Evolutionary conservation across 306 rosid species (phyloP).

Genomic region (Mucuna pruriens): DNA sequence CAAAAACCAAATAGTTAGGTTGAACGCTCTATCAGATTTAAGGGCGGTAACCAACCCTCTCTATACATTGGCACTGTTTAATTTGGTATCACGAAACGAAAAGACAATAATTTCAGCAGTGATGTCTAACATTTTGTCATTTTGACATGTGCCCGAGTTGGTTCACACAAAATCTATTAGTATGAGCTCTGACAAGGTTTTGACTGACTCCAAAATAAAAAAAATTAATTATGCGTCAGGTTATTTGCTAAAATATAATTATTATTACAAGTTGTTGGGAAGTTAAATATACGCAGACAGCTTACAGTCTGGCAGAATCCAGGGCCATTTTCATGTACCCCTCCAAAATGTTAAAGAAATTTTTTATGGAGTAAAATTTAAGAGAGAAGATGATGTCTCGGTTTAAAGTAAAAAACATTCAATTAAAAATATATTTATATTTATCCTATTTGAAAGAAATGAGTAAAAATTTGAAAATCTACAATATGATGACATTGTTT

Average conservation of each 20-base stretch:
- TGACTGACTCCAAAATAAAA: not conserved
- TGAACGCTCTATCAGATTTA: not conserved
- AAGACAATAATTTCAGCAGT: not conserved
- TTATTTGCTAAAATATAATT: not conserved
- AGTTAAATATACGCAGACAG: not conserved
- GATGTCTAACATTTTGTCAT: not conserved
- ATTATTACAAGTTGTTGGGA: not conserved
- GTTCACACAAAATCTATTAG: not conserved
- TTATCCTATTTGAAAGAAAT: no score
- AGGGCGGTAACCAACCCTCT: not conserved
- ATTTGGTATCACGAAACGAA: not conserved
- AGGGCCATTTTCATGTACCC: not conserved
- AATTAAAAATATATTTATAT: no score
- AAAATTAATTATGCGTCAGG: not conserved
- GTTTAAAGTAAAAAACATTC: no score
- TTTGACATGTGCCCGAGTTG: conserved; percentile 12
- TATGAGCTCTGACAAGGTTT: conserved; percentile 1
- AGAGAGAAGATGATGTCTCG: no score
- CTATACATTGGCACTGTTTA: not conserved
- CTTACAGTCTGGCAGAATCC: not conserved
- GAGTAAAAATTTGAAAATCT: no score
- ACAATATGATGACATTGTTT: no score
- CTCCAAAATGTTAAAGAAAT: no score
- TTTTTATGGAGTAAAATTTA: no score
- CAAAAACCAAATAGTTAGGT: conserved; percentile 3